Conservation (phyloP, 1,139 yeast genomes). For the Saccharomyces uvarum region DNA sequence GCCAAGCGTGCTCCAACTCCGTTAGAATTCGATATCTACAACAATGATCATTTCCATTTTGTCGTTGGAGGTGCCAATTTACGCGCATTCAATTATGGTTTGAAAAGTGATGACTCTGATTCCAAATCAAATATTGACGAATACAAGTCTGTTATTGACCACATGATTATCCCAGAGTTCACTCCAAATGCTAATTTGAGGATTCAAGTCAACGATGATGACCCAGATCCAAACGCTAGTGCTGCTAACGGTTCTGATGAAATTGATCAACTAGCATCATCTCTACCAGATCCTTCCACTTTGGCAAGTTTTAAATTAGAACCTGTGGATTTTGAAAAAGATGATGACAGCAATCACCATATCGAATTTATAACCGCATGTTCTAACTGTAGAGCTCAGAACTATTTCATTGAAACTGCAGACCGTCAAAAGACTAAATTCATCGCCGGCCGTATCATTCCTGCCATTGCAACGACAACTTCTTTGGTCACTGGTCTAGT, state of each 20-base stretch:
- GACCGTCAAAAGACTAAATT: constrained; percentile 72
- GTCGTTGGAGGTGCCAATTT: constrained; percentile 85
- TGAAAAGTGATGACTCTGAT: constrained; percentile 53
- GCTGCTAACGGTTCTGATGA: constrained; percentile 48
- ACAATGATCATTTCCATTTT: constrained; percentile 73
- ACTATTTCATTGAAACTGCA: constrained; percentile 76
- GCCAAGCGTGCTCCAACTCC: constrained; percentile 95
- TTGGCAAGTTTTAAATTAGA: constrained; percentile 79
- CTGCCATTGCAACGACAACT: constrained; percentile 98
- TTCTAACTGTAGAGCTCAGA: constrained; percentile 89
- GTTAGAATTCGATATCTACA: constrained; percentile 62
- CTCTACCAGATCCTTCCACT: constrained; percentile 81
- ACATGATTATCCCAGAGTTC: constrained; percentile 56
- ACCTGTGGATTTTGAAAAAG: constrained; percentile 94
- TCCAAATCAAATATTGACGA: constrained; percentile 33
- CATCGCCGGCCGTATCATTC: constrained; percentile 90
- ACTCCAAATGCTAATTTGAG: constrained; percentile 66
- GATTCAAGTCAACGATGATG: constrained; percentile 84
- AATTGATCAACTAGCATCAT: constrained; percentile 52
- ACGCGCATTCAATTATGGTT: constrained; percentile 83
- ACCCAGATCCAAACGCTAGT: constrained; percentile 71
- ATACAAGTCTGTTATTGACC: constrained; percentile 44
- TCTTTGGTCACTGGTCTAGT: constrained; percentile 93
- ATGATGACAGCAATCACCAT: constrained; percentile 93
- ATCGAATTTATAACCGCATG: constrained; percentile 96